Evolutionary conservation across 192 early-diverging fungal genomes (phyloP).

Genomic region (Lobulomyces angularis): DNA sequence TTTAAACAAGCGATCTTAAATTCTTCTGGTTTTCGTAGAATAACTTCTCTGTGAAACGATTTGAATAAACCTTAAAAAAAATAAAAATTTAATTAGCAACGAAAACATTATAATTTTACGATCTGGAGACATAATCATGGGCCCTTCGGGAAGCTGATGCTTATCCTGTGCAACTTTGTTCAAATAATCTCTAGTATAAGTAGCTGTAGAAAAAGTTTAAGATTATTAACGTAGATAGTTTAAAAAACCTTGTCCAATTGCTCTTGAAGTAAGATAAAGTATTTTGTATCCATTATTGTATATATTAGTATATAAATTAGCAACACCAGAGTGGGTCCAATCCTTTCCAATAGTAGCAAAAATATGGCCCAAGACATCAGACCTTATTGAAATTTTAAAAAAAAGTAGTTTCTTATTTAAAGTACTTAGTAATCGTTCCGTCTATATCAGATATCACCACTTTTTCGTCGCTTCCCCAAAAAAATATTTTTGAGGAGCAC

Average conservation of each 20-base stretch:
- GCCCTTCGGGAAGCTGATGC: constrained; percentile 83
- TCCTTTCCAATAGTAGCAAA: constrained; percentile 96
- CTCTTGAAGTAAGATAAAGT: constrained; percentile 84
- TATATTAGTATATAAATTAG: constrained; percentile 92
- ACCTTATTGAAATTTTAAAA: constrained; percentile 24
- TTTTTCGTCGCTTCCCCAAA: constrained; percentile 68
- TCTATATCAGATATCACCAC: constrained; percentile 97
- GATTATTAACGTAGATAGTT: neutral
- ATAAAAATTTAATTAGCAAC: constrained; percentile 31
- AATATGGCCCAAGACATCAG: constrained; percentile 88
- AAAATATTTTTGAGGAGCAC: constrained; percentile 78
- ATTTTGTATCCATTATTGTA: constrained; percentile 88
- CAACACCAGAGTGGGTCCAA: constrained; percentile 96
- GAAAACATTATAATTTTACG: constrained; percentile 82
- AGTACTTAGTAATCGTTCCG: constrained; percentile 88
- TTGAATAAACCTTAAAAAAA: neutral
- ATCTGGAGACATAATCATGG: constrained; percentile 91
- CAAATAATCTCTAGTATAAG: constrained; percentile 83
- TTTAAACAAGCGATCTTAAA: constrained; percentile 94
- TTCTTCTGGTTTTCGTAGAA: constrained; percentile 84
- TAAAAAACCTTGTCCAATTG: constrained; percentile 73
- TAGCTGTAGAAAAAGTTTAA: constrained; percentile 26
- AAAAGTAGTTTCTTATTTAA: constrained; percentile 8
- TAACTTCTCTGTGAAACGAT: constrained; percentile 57
- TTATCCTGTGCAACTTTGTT: constrained; percentile 77